Percentiles rank a stretch among this genome's conserved stretches.
Evolutionary conservation across 129 eudicot species (phyloP).

Genomic region (Escallonia herrerae): DNA sequence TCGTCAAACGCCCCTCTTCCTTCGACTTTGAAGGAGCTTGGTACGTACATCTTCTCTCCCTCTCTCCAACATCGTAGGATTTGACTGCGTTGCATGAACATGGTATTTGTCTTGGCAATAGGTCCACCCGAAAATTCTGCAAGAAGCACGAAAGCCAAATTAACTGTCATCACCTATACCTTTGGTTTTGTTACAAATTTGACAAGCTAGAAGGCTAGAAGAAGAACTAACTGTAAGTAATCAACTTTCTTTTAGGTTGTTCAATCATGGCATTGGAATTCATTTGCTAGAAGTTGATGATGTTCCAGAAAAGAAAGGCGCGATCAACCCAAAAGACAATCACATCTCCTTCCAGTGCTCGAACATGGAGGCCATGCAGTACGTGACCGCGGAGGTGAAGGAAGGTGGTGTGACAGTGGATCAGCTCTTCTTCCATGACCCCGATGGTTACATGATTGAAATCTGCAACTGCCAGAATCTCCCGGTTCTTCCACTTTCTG

Average conservation of each 20-base stretch:
- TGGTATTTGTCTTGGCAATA: no score
- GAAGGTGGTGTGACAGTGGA: conserved; percentile 70
- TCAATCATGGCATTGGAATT: conserved; percentile 71
- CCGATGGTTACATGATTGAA: conserved; percentile 79
- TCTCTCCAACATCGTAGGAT: no score
- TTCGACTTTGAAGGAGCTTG: conserved; percentile 83
- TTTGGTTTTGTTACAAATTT: no score
- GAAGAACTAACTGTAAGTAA: not conserved
- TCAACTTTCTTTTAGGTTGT: conserved; percentile 36
- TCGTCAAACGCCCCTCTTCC: conserved; percentile 67
- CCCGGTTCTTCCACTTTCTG: conserved; percentile 54
- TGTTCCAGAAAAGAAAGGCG: conserved; percentile 28
- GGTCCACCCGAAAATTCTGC: no score
- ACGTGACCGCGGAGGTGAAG: conserved; percentile 47
- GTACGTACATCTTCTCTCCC: conserved; percentile 19
- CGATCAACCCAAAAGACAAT: conserved; percentile 73
- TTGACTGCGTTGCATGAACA: no score
- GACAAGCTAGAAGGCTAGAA: no score
- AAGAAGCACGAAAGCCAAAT: no score
- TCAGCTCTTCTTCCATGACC: conserved; percentile 78
- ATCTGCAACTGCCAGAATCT: conserved; percentile 76
- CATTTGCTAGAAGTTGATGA: conserved; percentile 59
- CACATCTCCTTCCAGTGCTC: conserved; percentile 81
- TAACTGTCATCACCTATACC: no score
- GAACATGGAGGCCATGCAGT: conserved; percentile 53